Evolutionary conservation across 495 filamentous ascomycete species (phyloP), one percentile per base, ranked within the genome.

Genomic region (Hypomontagnella submonticulosa): DNA sequence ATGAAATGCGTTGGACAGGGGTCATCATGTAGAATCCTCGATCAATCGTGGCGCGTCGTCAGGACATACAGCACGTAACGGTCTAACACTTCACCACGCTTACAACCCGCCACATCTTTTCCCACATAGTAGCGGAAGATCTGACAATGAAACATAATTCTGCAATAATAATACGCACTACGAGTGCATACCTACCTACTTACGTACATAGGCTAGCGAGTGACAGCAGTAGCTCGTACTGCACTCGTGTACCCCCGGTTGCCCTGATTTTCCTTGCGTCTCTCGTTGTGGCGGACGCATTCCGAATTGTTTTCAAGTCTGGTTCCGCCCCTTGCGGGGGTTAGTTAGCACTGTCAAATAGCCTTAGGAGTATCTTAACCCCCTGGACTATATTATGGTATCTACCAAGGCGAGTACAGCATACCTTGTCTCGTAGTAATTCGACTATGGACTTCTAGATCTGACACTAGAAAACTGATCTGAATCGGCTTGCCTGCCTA

Each of bases 301-400:
- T 50, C 66, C 60, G 49, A 60, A 64, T 55, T 56, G 13, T 52
- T 47, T 57, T 23, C n/a, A 61, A 69, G 38, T 69, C 37, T 57
- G 66, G 66, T 64, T 69, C 66, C 60, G 60, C 49, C 55, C 60
- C 65, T 59, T 69, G 59, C 54, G 46, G 60, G 63, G 59, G 57
- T 51, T 46, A 38, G 64, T n/a, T 57, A 49, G 65, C 47, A n/a
- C 54, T 60, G 43, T 36, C 42, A 51, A 37, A 40, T 20, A 15
- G 19, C 27, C 41, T 9, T 38, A 44, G 63, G 49, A 52, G 59
- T 59, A 63, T 52, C 23, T 60, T 34, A 19, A 64, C 47, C 54
- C 57, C 60, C 60, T 53, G 49, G 56, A 42, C 57, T 67, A 56
- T 60, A 69, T 63, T 34, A 56, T 52, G 38, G 42, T 23, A 43